These are phyloP conservation scores for Lodderomyces parapsilosis DNA, from an alignment of 1,139 yeast genomes.

Conservation along the genomic window DNA sequence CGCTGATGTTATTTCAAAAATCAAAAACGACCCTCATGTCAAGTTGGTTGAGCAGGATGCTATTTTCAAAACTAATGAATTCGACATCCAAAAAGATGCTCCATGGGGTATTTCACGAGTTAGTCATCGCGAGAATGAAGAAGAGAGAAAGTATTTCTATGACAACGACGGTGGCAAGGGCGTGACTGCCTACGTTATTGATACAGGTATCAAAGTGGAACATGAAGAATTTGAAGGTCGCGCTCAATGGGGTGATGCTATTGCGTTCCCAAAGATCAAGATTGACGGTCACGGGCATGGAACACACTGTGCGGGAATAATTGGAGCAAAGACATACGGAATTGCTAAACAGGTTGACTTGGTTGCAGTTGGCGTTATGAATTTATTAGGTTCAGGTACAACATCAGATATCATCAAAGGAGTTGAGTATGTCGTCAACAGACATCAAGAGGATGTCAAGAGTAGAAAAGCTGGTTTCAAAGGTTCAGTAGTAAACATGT, in stretches of 20 bases:
- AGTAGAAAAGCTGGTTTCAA: constrained; percentile 37
- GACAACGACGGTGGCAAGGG: constrained; percentile 44
- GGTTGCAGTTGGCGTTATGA: constrained; percentile 45
- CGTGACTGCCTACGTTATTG: constrained; percentile 44
- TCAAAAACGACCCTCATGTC: constrained; percentile 29
- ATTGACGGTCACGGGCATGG: constrained; percentile 56
- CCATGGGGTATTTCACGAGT: constrained; percentile 45
- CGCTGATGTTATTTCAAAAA: constrained; percentile 23
- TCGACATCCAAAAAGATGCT: constrained; percentile 37
- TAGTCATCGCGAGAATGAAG: constrained; percentile 43
- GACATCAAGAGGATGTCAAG: constrained; percentile 31
- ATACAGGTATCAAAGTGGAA: constrained; percentile 41
- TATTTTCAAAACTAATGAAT: constrained; percentile 25
- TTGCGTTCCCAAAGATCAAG: constrained; percentile 36
- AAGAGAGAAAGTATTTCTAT: constrained; percentile 30
- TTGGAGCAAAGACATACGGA: constrained; percentile 43
- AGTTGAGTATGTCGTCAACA: constrained; percentile 39
- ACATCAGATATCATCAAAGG: constrained; percentile 46
- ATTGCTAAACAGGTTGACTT: constrained; percentile 42
- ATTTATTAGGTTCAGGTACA: constrained; percentile 39
- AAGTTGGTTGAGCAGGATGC: constrained; percentile 39
- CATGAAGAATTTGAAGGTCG: constrained; percentile 45
- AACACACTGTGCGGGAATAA: constrained; percentile 48
- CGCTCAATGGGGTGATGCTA: constrained; percentile 43
- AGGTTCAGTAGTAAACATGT: constrained; percentile 46